Percentiles rank a stretch among this genome's conserved stretches.
Evolutionary conservation across 139 green algal genomes (phyloP).

Genomic region (Chara braunii): DNA sequence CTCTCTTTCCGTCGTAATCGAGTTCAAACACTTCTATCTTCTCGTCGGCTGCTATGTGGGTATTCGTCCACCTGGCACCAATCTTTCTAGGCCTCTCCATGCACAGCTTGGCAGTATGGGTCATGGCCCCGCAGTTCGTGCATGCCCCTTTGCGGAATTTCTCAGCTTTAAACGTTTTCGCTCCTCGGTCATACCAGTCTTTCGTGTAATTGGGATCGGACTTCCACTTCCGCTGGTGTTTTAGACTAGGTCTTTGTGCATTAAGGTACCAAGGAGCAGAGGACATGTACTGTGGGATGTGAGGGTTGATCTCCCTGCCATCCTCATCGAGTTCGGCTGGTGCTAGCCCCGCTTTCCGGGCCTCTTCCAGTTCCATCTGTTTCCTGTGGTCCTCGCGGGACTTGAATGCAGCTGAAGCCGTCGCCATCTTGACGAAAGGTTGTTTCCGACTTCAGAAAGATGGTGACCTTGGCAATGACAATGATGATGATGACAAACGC

Average conservation of each 20-base stretch:
- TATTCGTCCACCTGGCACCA: constrained; percentile 75
- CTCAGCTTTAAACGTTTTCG: constrained; percentile 80
- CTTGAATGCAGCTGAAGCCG: constrained; percentile 50
- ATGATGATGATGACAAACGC: no score
- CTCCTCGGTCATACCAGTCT: constrained; percentile 82
- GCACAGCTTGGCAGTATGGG: constrained; percentile 89
- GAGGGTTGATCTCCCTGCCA: constrained; percentile 95
- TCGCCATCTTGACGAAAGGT: no score
- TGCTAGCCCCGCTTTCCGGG: constrained; percentile 83
- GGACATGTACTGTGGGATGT: constrained; percentile 96
- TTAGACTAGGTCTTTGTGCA: constrained; percentile 49
- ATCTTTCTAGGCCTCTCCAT: constrained; percentile 77
- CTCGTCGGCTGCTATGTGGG: constrained; percentile 78
- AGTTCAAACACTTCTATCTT: constrained; percentile 79
- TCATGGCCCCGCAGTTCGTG: constrained; percentile 92
- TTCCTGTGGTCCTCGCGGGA: constrained; percentile 52
- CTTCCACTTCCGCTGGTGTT: constrained; percentile 95
- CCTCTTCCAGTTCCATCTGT: constrained; percentile 87
- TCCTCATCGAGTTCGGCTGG: constrained; percentile 89
- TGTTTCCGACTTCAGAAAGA: no score
- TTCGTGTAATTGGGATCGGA: constrained; percentile 33
- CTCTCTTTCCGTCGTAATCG: constrained; percentile 80
- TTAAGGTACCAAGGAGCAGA: constrained; percentile 90
- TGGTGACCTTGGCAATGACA: no score
- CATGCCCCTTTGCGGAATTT: constrained; percentile 93